Evolutionary conservation across 768 basidiomycete genomes (phyloP).

Genomic region (Termitomyces heimii): DNA sequence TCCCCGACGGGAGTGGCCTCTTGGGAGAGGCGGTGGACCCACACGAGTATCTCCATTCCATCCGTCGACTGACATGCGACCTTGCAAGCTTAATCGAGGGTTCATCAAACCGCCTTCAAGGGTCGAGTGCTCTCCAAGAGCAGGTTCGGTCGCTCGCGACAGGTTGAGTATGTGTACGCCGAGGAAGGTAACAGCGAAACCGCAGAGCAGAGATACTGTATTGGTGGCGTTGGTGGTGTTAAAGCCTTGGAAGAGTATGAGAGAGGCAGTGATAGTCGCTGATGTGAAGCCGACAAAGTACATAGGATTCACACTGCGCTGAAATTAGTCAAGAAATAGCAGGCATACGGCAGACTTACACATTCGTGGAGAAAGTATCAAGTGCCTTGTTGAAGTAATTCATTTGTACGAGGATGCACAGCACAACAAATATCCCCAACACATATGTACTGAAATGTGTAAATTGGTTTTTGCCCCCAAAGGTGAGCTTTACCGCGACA

Average conservation of each 20-base stretch:
- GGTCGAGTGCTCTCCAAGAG: conserved; percentile 35
- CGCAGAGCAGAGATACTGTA: conserved; percentile 81
- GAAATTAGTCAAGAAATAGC: background rate
- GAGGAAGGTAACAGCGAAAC: conserved; percentile 90
- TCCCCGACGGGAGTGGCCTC: conserved; percentile 51
- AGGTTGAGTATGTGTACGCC: conserved; percentile 94
- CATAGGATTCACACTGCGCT: conserved; percentile 85
- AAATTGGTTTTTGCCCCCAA: conserved; percentile 93
- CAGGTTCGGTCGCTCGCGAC: conserved; percentile 53
- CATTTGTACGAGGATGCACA: conserved; percentile 91
- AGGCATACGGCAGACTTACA: conserved; percentile 47
- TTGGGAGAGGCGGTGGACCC: conserved; percentile 22
- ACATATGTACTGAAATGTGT: conserved; percentile 95
- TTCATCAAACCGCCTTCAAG: conserved; percentile 68
- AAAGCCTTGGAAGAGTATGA: conserved; percentile 97
- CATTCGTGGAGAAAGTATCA: conserved; percentile 95
- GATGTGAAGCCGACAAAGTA: conserved; percentile 98
- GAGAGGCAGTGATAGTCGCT: conserved; percentile 86
- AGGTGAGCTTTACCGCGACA: conserved; percentile 90
- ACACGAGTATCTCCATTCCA: conserved; percentile 44
- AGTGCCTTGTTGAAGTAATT: conserved; percentile 98
- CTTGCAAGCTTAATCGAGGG: conserved; percentile 75
- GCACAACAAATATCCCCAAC: conserved; percentile 74
- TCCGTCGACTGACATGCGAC: conserved; percentile 74
- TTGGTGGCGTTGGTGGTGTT: conserved; percentile 81